A percentile compares a stretch with the other conserved stretches of the same genome.
Conservation (phyloP, 1,284 basidiomycete genomes). For the Hortiboletus rubellus region DNA sequence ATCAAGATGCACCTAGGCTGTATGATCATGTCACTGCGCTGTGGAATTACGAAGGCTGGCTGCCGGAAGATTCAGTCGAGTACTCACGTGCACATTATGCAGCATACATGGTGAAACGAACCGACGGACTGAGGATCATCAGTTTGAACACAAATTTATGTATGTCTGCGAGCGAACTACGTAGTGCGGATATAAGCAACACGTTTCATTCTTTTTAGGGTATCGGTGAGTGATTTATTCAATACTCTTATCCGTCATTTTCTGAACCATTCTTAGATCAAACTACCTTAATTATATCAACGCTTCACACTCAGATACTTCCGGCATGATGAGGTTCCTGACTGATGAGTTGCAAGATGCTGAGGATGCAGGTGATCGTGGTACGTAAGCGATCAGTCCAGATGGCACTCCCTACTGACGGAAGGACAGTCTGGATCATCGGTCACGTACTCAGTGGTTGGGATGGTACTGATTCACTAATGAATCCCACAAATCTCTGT, state of each 20-base stretch:
- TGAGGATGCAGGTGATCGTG: conserved; percentile 69
- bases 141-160: conserved; percentile 78
- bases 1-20: conserved; percentile 48
- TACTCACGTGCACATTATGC: conserved; percentile 66
- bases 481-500: conserved; percentile 69
- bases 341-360: conserved; percentile 81
- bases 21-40: conserved; percentile 71
- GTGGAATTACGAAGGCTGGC: conserved; percentile 74
- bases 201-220: conserved; percentile 11
- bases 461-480: conserved; percentile 66
- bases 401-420: conserved; percentile 11
- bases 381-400: conserved; percentile 34
- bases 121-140: conserved; percentile 70
- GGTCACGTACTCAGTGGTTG: conserved; percentile 79
- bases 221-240: conserved; percentile 17
- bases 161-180: conserved; percentile 35
- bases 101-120: conserved; percentile 69
- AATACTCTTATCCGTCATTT: background rate
- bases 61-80: conserved; percentile 56
- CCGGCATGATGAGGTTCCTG: conserved; percentile 75
- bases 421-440: conserved; percentile 67
- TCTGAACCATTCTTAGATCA: conserved; percentile 37
- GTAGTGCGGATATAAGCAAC: background rate
- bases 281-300: conserved; percentile 83
- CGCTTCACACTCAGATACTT: conserved; percentile 65